Base-by-base conservation (phyloP, 805 yeast species). In the Metschnikowia noctiluminum region DNA sequence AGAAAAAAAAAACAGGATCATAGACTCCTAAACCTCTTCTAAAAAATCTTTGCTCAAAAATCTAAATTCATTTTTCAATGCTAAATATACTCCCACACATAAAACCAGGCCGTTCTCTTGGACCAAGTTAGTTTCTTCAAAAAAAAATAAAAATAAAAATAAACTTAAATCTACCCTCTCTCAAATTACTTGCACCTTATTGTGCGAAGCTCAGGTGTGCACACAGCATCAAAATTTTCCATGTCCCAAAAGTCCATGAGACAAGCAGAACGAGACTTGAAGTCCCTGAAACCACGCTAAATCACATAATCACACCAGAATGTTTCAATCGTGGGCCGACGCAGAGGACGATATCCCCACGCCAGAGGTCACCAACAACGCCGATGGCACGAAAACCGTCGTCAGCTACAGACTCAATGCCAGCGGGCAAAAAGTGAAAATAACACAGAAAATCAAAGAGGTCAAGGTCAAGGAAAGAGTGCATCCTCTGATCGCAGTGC, bases 311-410 rank as follows among this genome's bases (percentile, higher is more conserved):
- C 21, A 14, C 41, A 37, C 32, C 71, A 34, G 52, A 65, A 51
- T 69, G 60, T 66, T 71, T 52, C 71, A 70, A 48, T 71, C 82
- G 48, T 84, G 89, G 89, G 89, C 89, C 26, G 89, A 82, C 55
- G 87, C 79, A 50, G 84, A 79, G 62, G 89, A 85, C 58, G 85
- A 85, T 53, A 79, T 87, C 55, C 83, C 84, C 45, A 76, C 84
- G 40, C 86, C 96, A 45, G 85, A 84, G 65, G 78, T 89, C 60
- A 86, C 82, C 46, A 79, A 79, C 40, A 89, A 90, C 65, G 74
- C 82, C 35, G 97, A 91, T 64, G 97, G 96, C 47, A 87, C 97
- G 51, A 89, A 87, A 70, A 89, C 96, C 9, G 84, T 92, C 46
- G 79, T 90, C 49, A 80, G 91, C 38, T 91, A 77, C 74, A 79